Percentiles rank a stretch among this genome's conserved stretches.
These are phyloP conservation scores for Trichoderma polysporum DNA, from an alignment of 2,329 filamentous ascomycete species.

Conservation along the genomic window DNA sequence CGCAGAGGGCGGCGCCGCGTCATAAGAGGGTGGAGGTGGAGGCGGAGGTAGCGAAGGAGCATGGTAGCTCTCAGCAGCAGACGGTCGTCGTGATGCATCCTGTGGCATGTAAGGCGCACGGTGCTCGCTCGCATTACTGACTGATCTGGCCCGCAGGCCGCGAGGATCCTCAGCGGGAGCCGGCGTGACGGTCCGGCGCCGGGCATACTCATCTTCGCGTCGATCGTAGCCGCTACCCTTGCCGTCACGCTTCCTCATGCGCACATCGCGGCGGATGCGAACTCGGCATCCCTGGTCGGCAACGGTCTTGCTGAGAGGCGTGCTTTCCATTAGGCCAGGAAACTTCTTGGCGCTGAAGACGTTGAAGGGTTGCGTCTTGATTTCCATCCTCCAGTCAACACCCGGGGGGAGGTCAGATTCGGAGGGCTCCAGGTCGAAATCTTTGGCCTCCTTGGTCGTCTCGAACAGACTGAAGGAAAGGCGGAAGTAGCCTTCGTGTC, in stretches of 20 bases:
- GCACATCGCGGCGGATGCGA: constrained; percentile 88
- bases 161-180: constrained; percentile 34
- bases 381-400: constrained; percentile 84
- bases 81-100: constrained; percentile 47
- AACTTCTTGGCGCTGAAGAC: constrained; percentile 99
- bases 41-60: constrained; percentile 38
- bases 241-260: constrained; percentile 80
- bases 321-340: constrained; percentile 88
- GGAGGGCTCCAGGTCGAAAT: constrained; percentile 61
- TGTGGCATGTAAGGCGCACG: constrained; percentile 40
- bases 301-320: constrained; percentile 81
- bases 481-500: constrained; percentile 92
- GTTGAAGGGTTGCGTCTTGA: constrained; percentile 81
- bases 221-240: constrained; percentile 60
- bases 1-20: constrained; percentile 29
- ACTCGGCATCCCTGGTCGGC: constrained; percentile 97
- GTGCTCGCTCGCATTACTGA: constrained; percentile 58
- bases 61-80: constrained; percentile 46
- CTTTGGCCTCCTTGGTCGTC: constrained; percentile 81
- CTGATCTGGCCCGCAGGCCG: constrained; percentile 53
- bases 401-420: constrained; percentile 48
- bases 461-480: constrained; percentile 92
- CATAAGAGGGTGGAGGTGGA: constrained; percentile 30
- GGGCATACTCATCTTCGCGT: constrained; percentile 63
- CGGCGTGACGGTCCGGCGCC: constrained; percentile 39